Evolutionary conservation across 2,329 filamentous ascomycete species (phyloP), one percentile per base, ranked within the genome.

Genomic region (Trichoderma oligosporum): DNA sequence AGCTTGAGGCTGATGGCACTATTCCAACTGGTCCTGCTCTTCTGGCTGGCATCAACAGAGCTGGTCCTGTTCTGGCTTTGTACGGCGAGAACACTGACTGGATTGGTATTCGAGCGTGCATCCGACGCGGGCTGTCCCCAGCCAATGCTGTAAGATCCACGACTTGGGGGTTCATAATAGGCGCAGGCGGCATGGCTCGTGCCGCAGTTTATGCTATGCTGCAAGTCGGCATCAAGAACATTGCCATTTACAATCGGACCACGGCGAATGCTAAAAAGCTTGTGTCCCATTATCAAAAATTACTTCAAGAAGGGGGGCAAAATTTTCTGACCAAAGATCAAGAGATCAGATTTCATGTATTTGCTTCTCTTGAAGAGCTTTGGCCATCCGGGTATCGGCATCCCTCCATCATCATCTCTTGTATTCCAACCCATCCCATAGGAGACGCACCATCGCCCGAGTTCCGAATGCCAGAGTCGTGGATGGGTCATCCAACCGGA

Each of bases 11-110:
- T 0, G 51, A 54, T 8, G 51, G 51, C 22, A 45, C 51, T 6
- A 45, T 54, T n/a, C 51, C 51, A 20, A 77, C 88, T 5, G 80
- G 99, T 51, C 92, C 93, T 62, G 94, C 82, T 12, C 54, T 59
- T 20, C 76, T 97, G 49, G 94, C 94, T 27, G 94, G 94, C 22
- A 83, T 80, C 66, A 88, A 85, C 67, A 85, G 88, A 41, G 35
- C 53, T 12, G 53, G 51, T 29, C 51, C 51, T 7, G 39, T 54
- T 12, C 22, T 54, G 0, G 51, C 51, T 38, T 4, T 54, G 20
- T 54, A 54, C 4, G 51, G 51, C 7, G 51, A 54, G 22, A 54
- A 54, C 27, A 54, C 51, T 2, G 51, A 54, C 38, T 54, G 51
- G 51, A 54, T 54, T 11, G 51, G 51, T 1, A 54, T 54, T 38